Evolutionary conservation across 1,284 basidiomycete genomes (phyloP).

Genomic region (Cryptococcus sp.): DNA sequence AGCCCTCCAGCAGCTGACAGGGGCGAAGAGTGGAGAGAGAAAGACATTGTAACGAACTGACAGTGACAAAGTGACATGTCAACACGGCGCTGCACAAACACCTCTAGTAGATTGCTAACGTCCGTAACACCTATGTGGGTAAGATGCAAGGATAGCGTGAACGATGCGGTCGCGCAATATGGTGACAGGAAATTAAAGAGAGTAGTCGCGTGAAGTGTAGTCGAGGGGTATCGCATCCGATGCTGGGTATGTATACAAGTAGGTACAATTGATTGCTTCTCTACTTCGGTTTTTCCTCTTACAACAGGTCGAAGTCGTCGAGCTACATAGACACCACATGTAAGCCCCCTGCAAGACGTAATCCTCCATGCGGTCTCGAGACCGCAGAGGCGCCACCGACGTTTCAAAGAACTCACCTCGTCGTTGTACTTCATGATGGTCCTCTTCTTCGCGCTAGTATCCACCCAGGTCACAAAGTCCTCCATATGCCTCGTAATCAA

Average conservation of each 20-base stretch:
- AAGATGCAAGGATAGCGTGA: too few relatives aligned
- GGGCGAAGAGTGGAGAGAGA: constrained; percentile 1
- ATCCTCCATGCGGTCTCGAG: background rate
- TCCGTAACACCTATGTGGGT: too few relatives aligned
- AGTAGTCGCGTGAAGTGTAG: too few relatives aligned
- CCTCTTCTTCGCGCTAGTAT: constrained; percentile 93
- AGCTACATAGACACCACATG: constrained; percentile 56
- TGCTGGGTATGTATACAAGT: background rate
- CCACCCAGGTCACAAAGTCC: constrained; percentile 99
- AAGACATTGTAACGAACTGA: constrained; percentile 2
- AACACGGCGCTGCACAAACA: too few relatives aligned
- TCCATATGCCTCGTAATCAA: constrained; percentile 97
- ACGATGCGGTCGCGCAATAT: too few relatives aligned
- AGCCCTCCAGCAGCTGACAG: constrained; percentile 3
- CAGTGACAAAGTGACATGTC: too few relatives aligned
- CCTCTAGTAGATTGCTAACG: too few relatives aligned
- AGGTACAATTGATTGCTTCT: background rate
- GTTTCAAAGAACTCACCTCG: constrained; percentile 60
- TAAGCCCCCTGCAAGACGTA: constrained; percentile 4
- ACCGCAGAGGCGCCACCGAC: background rate
- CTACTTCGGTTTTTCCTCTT: constrained; percentile 24
- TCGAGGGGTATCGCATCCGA: constrained; percentile 1
- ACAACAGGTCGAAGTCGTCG: constrained; percentile 85
- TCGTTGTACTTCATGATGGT: constrained; percentile 96
- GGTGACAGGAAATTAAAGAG: too few relatives aligned